Base-by-base conservation (phyloP, 2,329 filamentous ascomycete genomes). In the Teratosphaeria pseudoeucalypti region DNA sequence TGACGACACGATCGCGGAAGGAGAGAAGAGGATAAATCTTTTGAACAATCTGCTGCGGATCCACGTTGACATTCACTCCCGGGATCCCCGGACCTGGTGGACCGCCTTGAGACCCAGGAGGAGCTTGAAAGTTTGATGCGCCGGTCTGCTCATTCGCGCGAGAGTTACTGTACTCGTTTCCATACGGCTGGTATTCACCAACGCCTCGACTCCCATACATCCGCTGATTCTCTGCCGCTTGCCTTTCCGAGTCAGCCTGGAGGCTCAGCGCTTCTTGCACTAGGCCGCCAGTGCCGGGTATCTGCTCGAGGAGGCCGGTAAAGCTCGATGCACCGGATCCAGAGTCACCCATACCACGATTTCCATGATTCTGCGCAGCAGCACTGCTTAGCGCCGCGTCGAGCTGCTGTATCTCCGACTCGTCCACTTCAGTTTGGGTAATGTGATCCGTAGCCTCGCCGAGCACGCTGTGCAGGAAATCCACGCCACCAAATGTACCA, bases 1-100 rank as follows among this genome's bases (percentile, higher is more conserved):
- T 90, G 56, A 96, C 92, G 58, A 99, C 91, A 69, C 88, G 94
- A 78, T 99, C 94, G 61, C 92, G 84, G 79, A 97, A 99, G 61
- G 89, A 83, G 0, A 99, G 82, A 61, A 99, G 96, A 0, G 94
- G 94, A 69, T 97, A 97, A 65, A 99, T 96, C 75, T 95, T 77
- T 0, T 72, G 71, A 39, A 79, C 73, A 27, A 76, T 67, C 49
- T 65, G 74, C 26, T 75, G 69, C 2, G 76, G 76, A 58, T 96
- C 92, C 61, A 95, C 89, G 69, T 82, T 79, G 61, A 95, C 90
- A 69, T 81, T 79, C 80, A 92, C 89, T 6, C 88, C 90, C 23
- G 87, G 88, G 10, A 91, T 83, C 14, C 84, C 75, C 63, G 75
- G 76, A 11, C 74, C 64, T 37, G 67, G 65, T 7, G 62, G 62